A percentile compares a stretch with the other conserved stretches of the same genome.
These are phyloP conservation scores for Mycena epipterygia DNA, from an alignment of 768 basidiomycete genomes.

Conservation along the genomic window DNA sequence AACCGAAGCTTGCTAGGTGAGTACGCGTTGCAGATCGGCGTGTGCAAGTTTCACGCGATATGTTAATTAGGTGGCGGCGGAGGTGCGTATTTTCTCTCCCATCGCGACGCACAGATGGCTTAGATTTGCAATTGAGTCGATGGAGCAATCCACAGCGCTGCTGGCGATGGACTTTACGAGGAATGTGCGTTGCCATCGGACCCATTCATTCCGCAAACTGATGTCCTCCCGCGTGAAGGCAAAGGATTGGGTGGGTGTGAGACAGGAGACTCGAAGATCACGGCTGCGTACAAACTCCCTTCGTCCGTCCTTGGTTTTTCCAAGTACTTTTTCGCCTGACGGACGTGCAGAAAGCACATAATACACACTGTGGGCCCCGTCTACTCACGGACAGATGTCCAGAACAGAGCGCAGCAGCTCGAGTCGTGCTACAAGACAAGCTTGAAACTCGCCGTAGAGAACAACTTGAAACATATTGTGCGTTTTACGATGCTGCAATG, in stretches of 20 bases:
- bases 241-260: slow-evolving; percentile 73
- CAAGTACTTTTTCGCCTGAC: neutral
- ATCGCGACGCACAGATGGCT: neutral
- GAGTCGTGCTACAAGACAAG: slow-evolving; percentile 78
- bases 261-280: slow-evolving; percentile 85
- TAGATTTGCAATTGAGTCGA: slow-evolving; percentile 64
- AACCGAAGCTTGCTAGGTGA: slow-evolving; percentile 79
- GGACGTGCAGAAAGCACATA: slow-evolving; percentile 68
- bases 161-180: slow-evolving; percentile 71
- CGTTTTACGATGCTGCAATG: slow-evolving; percentile 38
- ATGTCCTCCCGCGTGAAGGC: slow-evolving; percentile 56
- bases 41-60: neutral
- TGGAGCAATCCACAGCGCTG: slow-evolving; percentile 85
- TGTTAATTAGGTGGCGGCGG: slow-evolving; percentile 77
- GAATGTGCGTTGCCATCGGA: slow-evolving; percentile 69
- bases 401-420: slow-evolving; percentile 65
- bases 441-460: slow-evolving; percentile 71
- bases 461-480: slow-evolving; percentile 76
- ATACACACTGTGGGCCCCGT: slow-evolving; percentile 89
- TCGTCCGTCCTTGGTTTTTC: slow-evolving; percentile 62
- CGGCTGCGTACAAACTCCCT: slow-evolving; percentile 81
- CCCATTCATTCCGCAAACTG: neutral
- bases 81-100: slow-evolving; percentile 57
- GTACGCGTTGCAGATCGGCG: slow-evolving; percentile 30
- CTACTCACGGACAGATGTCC: slow-evolving; percentile 59